Base-by-base conservation (phyloP, 2,329 filamentous ascomycete species). In the Pseudocercospora musae region DNA sequence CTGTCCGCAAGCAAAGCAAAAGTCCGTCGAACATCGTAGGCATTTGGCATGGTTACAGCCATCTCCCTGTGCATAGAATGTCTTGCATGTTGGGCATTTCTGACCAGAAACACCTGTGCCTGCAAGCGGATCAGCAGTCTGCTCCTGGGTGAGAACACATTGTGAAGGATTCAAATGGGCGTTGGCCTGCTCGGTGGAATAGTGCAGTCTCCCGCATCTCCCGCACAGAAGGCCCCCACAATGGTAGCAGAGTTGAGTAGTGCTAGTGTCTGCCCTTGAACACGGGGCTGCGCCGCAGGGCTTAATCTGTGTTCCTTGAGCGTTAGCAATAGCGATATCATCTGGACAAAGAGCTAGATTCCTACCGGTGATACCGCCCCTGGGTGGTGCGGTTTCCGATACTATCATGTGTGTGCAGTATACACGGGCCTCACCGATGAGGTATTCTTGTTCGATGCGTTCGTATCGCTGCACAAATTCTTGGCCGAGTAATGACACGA, bases 1-100 rank as follows among this genome's bases (percentile, higher is more conserved):
- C 33, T 46, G 21, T 23, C 50, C 58, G 40, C 58, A 60, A n/a
- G 46, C 25, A 25, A 60, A 60, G 58, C 58, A 60, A 25, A 60
- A 60, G 15, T 23, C 21, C 3, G 58, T 60, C 7, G 20, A 15
- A 29, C 58, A 60, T 13, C 18, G 29, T 6, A 10, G n/a, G 21
- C 58, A 60, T 10, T 23, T 21, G 29, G 46, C 21, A 18, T 48
- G 40, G 37, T 60, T 60, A 27, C 58, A 60, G 23, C 58, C 58
- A 25, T 55, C 49, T 33, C 23, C 18, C 21, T 48, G 58, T n/a
- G 31, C 48, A 18, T 53, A 42, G 31, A 53, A 53, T 49, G 42
- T 33, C 49, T 53, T 33, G 27, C 58, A 59, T 1, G 46, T 27
- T 29, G 58, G 58, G 25, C 58, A 59, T 46, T 29, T 21, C 49